Evolutionary conservation across 257 asterid species (phyloP).

Genomic region (Petunia axillaris): DNA sequence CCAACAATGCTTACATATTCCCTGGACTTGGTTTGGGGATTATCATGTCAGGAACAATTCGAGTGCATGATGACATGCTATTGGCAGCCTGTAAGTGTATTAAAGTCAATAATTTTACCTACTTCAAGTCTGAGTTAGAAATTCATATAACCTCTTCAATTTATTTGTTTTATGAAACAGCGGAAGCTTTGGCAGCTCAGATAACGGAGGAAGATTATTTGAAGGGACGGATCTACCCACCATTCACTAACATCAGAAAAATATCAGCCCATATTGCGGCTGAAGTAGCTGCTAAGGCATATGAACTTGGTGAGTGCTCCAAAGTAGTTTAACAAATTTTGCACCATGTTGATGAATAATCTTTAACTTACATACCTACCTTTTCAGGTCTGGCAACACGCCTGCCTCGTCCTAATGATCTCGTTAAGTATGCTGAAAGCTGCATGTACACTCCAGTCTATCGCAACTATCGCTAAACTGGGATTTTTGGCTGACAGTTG

Average conservation of each 20-base stretch:
- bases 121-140: background rate
- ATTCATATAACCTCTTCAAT: background rate
- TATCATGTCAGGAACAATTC: conserved; percentile 91
- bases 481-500: conserved; percentile 5
- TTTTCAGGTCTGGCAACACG: conserved; percentile 80
- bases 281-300: conserved; percentile 86
- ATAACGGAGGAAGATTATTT: conserved; percentile 69
- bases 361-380: conserved; percentile 2
- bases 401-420: conserved; percentile 85
- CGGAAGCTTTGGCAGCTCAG: conserved; percentile 82
- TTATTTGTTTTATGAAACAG: conserved; percentile 42
- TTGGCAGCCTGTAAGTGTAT: conserved; percentile 81
- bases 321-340: background rate
- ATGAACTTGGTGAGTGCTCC: conserved; percentile 76
- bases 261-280: conserved; percentile 94
- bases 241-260: conserved; percentile 74
- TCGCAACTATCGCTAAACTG: conserved; percentile 61
- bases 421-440: conserved; percentile 76
- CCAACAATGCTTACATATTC: conserved; percentile 93
- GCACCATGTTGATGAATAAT: background rate
- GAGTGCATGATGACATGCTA: conserved; percentile 87
- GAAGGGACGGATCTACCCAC: conserved; percentile 86
- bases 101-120: background rate
- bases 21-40: conserved; percentile 95
- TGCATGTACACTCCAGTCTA: conserved; percentile 94